A percentile compares a stretch with the other conserved stretches of the same genome.
Conservation (phyloP, 768 basidiomycete species). For the Collybiopsis confluens region DNA sequence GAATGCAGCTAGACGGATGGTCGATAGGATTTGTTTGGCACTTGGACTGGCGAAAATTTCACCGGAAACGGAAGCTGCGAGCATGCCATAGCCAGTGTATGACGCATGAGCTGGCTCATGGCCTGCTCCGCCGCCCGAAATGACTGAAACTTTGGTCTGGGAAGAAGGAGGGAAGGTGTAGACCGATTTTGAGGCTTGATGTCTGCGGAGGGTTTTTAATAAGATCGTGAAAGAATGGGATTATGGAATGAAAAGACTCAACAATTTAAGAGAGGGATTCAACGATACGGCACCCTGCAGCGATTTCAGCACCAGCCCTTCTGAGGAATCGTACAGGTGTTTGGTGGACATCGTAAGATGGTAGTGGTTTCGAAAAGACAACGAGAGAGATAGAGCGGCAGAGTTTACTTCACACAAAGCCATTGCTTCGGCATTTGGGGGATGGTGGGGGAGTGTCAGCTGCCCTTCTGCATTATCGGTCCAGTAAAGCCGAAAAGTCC, state of each 20-base stretch:
- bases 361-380: no score
- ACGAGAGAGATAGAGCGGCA: no score
- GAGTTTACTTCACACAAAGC: no score
- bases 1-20: slow-evolving; percentile 42
- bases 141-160: slow-evolving; percentile 30
- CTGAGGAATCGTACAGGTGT: slow-evolving; percentile 36
- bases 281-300: slow-evolving; percentile 36
- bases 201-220: slow-evolving; percentile 19
- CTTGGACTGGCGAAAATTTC: slow-evolving; percentile 62
- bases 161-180: slow-evolving; percentile 21
- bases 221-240: background rate
- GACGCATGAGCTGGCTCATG: slow-evolving; percentile 59
- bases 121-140: slow-evolving; percentile 50
- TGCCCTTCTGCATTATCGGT: no score
- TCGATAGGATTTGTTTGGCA: slow-evolving; percentile 50
- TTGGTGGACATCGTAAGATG: slow-evolving; percentile 33
- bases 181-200: slow-evolving; percentile 31
- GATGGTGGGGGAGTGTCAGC: no score
- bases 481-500: no score
- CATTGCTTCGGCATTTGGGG: no score
- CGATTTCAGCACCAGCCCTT: slow-evolving; percentile 40
- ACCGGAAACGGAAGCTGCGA: slow-evolving; percentile 53
- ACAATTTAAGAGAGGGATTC: slow-evolving; percentile 37
- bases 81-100: slow-evolving; percentile 55
- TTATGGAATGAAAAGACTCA: no score